Evolutionary conservation across 495 filamentous ascomycete genomes (phyloP), one percentile per base, ranked within the genome.

Genomic region (Immersiella caudata): DNA sequence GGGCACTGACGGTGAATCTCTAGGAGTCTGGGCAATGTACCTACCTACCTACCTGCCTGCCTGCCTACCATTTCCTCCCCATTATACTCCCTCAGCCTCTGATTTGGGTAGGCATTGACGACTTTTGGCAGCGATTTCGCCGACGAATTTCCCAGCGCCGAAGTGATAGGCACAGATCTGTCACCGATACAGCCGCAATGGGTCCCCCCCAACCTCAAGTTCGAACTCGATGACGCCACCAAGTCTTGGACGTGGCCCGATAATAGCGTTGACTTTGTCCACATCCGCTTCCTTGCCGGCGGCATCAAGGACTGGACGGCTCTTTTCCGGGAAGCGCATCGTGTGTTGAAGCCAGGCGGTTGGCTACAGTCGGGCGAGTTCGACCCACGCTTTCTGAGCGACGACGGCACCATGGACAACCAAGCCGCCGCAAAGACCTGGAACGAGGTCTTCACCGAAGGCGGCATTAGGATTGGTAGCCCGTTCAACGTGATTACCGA

Each of bases 261-360:
- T 18, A 63, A 72, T 20, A 69, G 69, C 40, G 87, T 87, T 67
- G 87, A 88, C 74, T 83, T 81, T 64, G 79, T 88, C 56, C 85
- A 89, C 71, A 69, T 81, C 8, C 84, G 87, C 6, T 84, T 80
- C 66, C 70, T 89, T 21, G 76, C 80, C 55, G 84, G 85, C 25
- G 77, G 77, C 8, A 75, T 88, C n/a, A 26, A 66, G 9, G 80
- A 87, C 68, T 89, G 84, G 84, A 75, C 77, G 2, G 73, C 66
- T n/a, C 78, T 75, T 2, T 75, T 79, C 52, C 18, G 63, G 14
- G 68, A 82, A 67, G 75, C 71, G 18, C 78, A 75, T 59, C 51
- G 27, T 0, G 58, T 69, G 1, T 67, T 78, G 14, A 79, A 76
- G 54, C 81, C 81, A 12, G 81, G 81, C 6, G 78, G 78, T 7